A percentile compares a stretch with the other conserved stretches of the same genome.
phyloP scores from a whole-genome alignment of 148 eudicot species.

The Gaultheria prostrata region DNA sequence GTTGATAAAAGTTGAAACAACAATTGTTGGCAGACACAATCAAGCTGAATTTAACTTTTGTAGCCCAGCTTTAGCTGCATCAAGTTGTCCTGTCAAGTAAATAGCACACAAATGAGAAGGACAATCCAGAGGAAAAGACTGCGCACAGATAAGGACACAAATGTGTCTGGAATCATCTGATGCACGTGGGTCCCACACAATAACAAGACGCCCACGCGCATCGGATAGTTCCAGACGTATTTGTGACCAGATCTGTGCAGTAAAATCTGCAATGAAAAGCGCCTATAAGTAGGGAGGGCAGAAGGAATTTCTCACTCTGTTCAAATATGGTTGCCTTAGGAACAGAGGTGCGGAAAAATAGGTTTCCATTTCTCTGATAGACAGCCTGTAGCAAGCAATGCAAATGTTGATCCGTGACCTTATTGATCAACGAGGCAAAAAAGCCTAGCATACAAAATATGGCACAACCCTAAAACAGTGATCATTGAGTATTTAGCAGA shows the following conservation, averaged over 20 bases:
- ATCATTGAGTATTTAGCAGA: background rate
- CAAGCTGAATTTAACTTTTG: conserved; percentile 1
- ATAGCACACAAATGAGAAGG: background rate
- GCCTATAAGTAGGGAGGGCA: background rate
- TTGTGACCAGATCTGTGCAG: background rate
- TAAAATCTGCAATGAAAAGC: background rate
- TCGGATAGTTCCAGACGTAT: background rate
- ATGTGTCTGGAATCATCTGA: background rate
- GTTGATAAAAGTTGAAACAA: background rate
- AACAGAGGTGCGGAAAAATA: background rate
- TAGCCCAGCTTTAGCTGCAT: background rate
- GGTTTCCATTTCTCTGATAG: conserved; percentile 4
- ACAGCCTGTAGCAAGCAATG: conserved; percentile 1
- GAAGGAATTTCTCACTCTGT: conserved; percentile 1
- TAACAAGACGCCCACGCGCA: background rate
- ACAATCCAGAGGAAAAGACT: background rate
- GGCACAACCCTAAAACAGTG: background rate
- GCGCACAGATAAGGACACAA: background rate
- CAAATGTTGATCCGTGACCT: background rate
- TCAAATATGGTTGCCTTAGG: background rate
- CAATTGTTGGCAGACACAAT: background rate
- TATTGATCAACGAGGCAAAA: background rate
- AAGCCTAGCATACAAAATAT: background rate
- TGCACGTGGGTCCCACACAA: background rate
- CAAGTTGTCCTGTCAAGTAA: background rate